Evolutionary conservation across 106 monocot species (phyloP), one percentile per base, ranked within the genome.

Genomic region (Allium sativum): DNA sequence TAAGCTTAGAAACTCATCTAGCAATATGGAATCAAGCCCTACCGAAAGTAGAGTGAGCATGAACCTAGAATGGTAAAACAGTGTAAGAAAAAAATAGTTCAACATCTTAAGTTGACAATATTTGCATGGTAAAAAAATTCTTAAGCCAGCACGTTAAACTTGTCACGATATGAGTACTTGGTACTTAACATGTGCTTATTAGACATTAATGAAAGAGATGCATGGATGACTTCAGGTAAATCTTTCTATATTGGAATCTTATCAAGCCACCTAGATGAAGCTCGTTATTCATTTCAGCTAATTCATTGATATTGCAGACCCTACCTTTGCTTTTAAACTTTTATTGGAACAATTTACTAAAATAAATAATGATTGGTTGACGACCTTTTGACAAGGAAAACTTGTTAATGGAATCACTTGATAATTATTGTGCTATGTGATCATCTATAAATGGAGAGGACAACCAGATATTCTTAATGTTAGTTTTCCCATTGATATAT

Each of bases 181-280:
- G 88, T 82, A 74, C 78, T 76, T 68, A 72, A 73, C 91, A 91
- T 92, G 68, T 88, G 98, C 56, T 85, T 88, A 19, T 85, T 88
- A 19, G 80, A 73, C 87, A 98, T 92, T 68, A 98, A 61, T 42
- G 77, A 76, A 16, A 98, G 53, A 15, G 98, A 98, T 41, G 68
- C 62, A 56, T 85, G 87, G 41, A 81, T 57, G 62, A 98, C 98
- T 70, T 82, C 88, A 52, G 88, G 48, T 72, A 98, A 78, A 78
- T 98, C 73, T 55, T 85, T 85, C 92, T 78, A 92, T 88, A 77
- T 64, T 84, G 68, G 98, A 98, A 61, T 88, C 92, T 81, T 98
- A 92, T 55, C 72, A 80, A 22, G 92, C 91, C 50, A 98, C 85
- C 70, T 88, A 31, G 91, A 77, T 92, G 82, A 56, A 98, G 82